phyloP scores from a whole-genome alignment of 2,329 filamentous ascomycete species.

The Nemania sp. region DNA sequence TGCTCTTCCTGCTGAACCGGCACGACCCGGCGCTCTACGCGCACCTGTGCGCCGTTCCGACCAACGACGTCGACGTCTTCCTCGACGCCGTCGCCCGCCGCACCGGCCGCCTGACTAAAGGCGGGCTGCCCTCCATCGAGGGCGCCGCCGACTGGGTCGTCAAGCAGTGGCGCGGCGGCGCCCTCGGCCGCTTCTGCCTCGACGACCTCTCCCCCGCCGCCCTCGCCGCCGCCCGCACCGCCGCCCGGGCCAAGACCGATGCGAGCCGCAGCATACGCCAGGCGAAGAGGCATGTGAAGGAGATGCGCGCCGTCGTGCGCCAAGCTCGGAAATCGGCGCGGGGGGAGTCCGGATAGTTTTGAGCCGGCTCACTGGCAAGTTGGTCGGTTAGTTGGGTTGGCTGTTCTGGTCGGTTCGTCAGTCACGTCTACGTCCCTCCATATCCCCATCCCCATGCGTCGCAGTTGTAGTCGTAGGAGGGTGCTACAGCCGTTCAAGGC shows the following conservation, averaged over 20 bases:
- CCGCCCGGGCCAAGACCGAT: too few species aligned
- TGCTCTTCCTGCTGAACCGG: slow-evolving; percentile 82
- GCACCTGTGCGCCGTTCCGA: slow-evolving; percentile 64
- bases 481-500: too few species aligned
- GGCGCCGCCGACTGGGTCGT: slow-evolving; percentile 80
- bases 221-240: slow-evolving; percentile 61
- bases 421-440: too few species aligned
- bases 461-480: too few species aligned
- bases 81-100: slow-evolving; percentile 71
- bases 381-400: too few species aligned
- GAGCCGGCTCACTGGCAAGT: too few species aligned
- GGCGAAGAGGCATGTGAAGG: slow-evolving; percentile 51
- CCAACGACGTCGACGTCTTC: slow-evolving; percentile 80
- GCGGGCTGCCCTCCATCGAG: slow-evolving; percentile 71
- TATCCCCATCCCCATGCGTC: too few species aligned
- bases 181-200: slow-evolving; percentile 75
- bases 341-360: too few species aligned
- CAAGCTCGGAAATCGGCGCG: too few species aligned
- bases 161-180: slow-evolving; percentile 78
- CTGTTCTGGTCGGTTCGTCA: too few species aligned
- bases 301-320: too few species aligned
- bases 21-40: slow-evolving; percentile 65
- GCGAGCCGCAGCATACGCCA: not conserved
- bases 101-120: slow-evolving; percentile 76
- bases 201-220: slow-evolving; percentile 65